These are phyloP conservation scores for Apiotrichum laibachii DNA, from an alignment of 1,284 basidiomycete species.

Conservation along the genomic window DNA sequence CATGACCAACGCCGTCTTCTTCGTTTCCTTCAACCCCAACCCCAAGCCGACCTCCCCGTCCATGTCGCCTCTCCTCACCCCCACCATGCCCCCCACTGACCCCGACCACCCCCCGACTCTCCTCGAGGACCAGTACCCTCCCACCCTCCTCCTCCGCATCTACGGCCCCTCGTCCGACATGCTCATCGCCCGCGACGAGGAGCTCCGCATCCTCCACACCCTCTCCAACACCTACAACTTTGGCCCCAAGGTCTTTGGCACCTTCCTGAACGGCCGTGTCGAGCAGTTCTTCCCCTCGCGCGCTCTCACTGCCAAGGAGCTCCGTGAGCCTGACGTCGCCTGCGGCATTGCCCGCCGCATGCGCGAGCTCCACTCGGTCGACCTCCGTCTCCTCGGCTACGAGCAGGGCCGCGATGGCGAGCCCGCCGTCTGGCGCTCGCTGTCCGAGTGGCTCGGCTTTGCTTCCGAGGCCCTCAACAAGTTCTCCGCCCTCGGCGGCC, in stretches of 20 bases:
- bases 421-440: conserved; percentile 59
- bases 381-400: conserved; percentile 63
- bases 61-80: conserved; percentile 49
- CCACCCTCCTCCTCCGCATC: conserved; percentile 76
- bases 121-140: conserved; percentile 48
- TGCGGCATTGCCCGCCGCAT: conserved; percentile 83
- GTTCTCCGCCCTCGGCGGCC: conserved; percentile 32
- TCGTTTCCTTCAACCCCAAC: conserved; percentile 62
- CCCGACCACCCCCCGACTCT: conserved; percentile 37
- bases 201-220: conserved; percentile 79
- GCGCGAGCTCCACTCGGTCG: conserved; percentile 89
- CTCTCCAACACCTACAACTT: conserved; percentile 81
- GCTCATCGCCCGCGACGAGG: conserved; percentile 78
- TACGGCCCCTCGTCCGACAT: conserved; percentile 82
- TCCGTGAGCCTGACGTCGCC: conserved; percentile 71
- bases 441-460: conserved; percentile 59
- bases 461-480: conserved; percentile 37
- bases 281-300: conserved; percentile 90
- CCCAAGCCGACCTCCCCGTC: conserved; percentile 43
- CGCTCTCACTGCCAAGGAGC: conserved; percentile 69
- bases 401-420: conserved; percentile 59
- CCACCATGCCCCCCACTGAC: conserved; percentile 45
- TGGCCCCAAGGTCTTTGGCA: conserved; percentile 87
- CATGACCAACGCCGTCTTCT: conserved; percentile 91
- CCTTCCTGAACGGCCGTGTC: conserved; percentile 86